phyloP scores from a whole-genome alignment of 2,329 filamentous ascomycete species.

The Aspergillus quadricinctus region DNA sequence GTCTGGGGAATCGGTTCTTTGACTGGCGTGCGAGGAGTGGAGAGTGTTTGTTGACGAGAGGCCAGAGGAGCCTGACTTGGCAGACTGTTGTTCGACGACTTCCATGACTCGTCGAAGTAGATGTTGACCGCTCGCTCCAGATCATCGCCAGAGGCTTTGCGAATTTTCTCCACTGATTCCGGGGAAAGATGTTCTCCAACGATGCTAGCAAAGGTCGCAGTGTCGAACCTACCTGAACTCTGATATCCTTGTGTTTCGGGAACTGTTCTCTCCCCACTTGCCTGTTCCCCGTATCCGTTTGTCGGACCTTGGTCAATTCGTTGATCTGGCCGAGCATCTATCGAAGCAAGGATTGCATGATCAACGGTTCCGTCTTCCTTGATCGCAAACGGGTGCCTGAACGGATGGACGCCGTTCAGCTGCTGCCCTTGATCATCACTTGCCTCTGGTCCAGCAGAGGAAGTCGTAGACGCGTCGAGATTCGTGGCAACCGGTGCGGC shows the following conservation, averaged over 20 bases:
- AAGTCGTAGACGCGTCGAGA: slow-evolving; percentile 16
- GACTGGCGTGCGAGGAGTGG: neutral
- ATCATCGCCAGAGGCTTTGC: slow-evolving; percentile 47
- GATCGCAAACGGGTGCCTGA: neutral
- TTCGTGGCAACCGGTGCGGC: neutral
- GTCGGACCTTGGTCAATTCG: neutral
- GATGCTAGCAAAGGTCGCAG: slow-evolving; percentile 52
- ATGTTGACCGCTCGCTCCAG: slow-evolving; percentile 60
- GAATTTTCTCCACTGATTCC: slow-evolving; percentile 46
- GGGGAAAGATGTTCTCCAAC: slow-evolving; percentile 50
- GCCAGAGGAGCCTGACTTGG: slow-evolving; percentile 8
- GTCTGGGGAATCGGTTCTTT: neutral
- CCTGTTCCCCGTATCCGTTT: neutral
- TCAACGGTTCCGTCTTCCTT: neutral
- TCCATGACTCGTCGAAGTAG: slow-evolving; percentile 62
- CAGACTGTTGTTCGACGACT: slow-evolving; percentile 22
- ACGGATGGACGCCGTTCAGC: neutral
- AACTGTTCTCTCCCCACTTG: neutral
- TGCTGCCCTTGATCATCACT: neutral
- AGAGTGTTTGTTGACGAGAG: slow-evolving; percentile 8
- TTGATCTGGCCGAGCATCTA: neutral
- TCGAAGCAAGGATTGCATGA: neutral
- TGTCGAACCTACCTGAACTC: slow-evolving; percentile 46
- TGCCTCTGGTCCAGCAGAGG: neutral
- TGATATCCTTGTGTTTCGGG: neutral